Conservation (phyloP, 2,329 filamentous ascomycete genomes). For the Colletotrichum gigasporum region DNA sequence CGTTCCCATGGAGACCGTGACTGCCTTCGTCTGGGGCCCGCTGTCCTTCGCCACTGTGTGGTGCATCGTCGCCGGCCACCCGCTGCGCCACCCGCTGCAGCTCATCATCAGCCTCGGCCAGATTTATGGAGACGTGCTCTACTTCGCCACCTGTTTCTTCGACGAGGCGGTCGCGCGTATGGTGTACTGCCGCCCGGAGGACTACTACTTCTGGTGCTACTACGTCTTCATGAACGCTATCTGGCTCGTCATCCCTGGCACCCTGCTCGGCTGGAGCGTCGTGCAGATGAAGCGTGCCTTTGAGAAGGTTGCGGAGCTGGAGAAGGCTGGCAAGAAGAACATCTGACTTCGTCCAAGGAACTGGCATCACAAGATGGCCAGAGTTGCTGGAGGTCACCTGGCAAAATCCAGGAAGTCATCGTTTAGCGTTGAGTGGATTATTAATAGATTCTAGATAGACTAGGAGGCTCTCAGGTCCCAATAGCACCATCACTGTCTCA, state of each 20-base stretch:
- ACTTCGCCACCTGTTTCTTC: conserved; percentile 58
- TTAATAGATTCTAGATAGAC: no score
- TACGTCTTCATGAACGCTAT: conserved; percentile 61
- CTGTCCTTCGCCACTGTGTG: conserved; percentile 58
- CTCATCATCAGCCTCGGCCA: conserved; percentile 56
- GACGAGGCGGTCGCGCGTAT: conserved; percentile 49
- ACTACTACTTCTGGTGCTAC: conserved; percentile 62
- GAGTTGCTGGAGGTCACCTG: no score
- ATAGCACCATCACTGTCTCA: no score
- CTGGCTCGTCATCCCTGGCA: conserved; percentile 61
- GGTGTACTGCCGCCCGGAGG: conserved; percentile 60
- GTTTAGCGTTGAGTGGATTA: no score
- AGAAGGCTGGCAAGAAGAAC: conserved; percentile 15
- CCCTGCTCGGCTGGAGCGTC: conserved; percentile 42
- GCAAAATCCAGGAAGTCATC: no score
- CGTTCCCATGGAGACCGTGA: conserved; percentile 65
- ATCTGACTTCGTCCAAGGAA: no score
- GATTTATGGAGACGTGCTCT: conserved; percentile 62
- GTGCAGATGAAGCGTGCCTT: conserved; percentile 38
- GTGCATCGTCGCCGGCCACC: conserved; percentile 53
- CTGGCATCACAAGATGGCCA: no score
- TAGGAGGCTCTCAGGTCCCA: no score
- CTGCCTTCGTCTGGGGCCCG: conserved; percentile 63
- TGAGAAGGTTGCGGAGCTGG: conserved; percentile 36
- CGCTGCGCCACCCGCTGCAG: conserved; percentile 59